A percentile compares a stretch with the other conserved stretches of the same genome.
Evolutionary conservation across 441 rosid species (phyloP).

Genomic region (Euphorbia corollata): DNA sequence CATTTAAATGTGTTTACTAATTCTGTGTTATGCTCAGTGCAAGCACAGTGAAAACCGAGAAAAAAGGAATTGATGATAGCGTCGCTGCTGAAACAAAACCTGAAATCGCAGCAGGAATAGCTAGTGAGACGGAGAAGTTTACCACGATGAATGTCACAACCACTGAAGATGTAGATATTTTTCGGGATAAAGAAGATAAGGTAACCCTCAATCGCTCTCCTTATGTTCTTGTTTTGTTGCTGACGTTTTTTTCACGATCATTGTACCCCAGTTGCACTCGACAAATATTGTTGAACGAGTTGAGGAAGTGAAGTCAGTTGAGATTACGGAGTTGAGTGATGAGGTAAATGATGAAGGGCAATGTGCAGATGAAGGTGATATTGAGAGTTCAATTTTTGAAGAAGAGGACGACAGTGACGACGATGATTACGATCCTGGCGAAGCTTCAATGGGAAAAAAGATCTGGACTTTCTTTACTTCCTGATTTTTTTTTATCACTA

Average conservation of each 20-base stretch:
- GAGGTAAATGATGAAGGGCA: slow-evolving; percentile 37
- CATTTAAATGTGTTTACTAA: not conserved
- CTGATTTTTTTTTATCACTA: slow-evolving; percentile 11
- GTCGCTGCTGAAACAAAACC: slow-evolving; percentile 21
- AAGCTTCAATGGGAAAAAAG: slow-evolving; percentile 61
- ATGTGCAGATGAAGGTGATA: slow-evolving; percentile 38
- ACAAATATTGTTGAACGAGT: slow-evolving; percentile 27
- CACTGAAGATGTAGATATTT: slow-evolving; percentile 27
- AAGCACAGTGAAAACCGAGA: slow-evolving; percentile 26
- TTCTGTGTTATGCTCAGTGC: slow-evolving; percentile 31
- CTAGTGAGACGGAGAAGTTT: slow-evolving; percentile 31
- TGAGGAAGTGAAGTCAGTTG: slow-evolving; percentile 28
- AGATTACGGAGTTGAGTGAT: slow-evolving; percentile 36
- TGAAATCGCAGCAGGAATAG: slow-evolving; percentile 23
- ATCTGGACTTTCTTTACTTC: slow-evolving; percentile 81
- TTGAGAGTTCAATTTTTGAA: slow-evolving; percentile 38
- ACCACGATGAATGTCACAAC: slow-evolving; percentile 32
- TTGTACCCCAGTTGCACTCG: slow-evolving; percentile 33
- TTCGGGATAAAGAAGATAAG: slow-evolving; percentile 32
- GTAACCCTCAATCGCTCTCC: slow-evolving; percentile 23
- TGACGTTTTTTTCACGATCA: too few species aligned
- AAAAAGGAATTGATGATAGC: slow-evolving; percentile 28
- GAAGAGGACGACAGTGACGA: slow-evolving; percentile 37
- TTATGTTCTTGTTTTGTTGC: too few species aligned
- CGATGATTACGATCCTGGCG: slow-evolving; percentile 50